phyloP scores from a whole-genome alignment of 805 yeast genomes.

The Zygosaccharomyces bailii region DNA sequence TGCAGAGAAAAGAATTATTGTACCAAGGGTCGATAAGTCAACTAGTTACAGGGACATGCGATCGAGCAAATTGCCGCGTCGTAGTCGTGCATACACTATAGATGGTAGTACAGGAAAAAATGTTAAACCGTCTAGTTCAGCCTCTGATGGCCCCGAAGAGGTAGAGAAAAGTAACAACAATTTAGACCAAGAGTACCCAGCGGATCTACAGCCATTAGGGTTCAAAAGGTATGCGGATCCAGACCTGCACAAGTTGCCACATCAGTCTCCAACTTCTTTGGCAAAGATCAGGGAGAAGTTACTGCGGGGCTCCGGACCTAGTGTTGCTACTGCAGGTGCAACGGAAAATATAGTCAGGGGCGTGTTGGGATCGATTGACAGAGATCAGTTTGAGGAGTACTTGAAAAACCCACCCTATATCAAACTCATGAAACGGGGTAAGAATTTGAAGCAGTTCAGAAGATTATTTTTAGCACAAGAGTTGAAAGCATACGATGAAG shows the following conservation, averaged over 20 bases:
- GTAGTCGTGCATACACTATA: not conserved
- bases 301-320: slow-evolving; percentile 10
- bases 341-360: slow-evolving; percentile 8
- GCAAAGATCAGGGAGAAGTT: slow-evolving; percentile 19
- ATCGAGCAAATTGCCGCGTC: not conserved
- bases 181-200: slow-evolving; percentile 19
- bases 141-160: not conserved
- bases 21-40: not conserved
- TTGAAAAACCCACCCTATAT: slow-evolving; percentile 54
- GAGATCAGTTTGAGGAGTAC: slow-evolving; percentile 41
- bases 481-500: slow-evolving; percentile 35
- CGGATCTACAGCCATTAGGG: slow-evolving; percentile 27
- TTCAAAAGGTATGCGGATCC: slow-evolving; percentile 22
- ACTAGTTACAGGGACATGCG: not conserved
- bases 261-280: slow-evolving; percentile 13
- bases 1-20: not conserved
- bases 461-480: slow-evolving; percentile 67
- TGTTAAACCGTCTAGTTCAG: not conserved
- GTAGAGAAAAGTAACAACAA: not conserved
- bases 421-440: slow-evolving; percentile 46
- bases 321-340: slow-evolving; percentile 6
- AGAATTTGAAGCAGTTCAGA: slow-evolving; percentile 44
- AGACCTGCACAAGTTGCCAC: slow-evolving; percentile 1
- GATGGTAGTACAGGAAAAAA: not conserved
- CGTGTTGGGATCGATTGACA: slow-evolving; percentile 30